Percentiles rank a stretch among this genome's conserved stretches.
phyloP scores from a whole-genome alignment of 2,329 filamentous ascomycete species.

The Nectriaceae sp. region DNA sequence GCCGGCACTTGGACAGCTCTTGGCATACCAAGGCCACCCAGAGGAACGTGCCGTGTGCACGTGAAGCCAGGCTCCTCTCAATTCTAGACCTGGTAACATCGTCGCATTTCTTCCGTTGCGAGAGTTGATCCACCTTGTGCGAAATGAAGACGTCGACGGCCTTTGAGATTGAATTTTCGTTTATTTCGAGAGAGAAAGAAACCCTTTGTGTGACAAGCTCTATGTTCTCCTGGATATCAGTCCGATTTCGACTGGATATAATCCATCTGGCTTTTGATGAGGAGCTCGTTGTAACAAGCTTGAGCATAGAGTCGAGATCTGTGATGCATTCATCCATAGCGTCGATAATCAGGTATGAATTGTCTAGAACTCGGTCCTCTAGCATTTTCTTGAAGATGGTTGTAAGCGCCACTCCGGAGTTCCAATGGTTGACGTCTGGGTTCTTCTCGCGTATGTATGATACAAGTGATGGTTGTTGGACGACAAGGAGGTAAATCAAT shows the following conservation, averaged over 20 bases:
- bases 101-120: conserved; percentile 15
- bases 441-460: conserved; percentile 40
- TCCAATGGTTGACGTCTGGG: no score
- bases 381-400: conserved; percentile 43
- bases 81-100: conserved; percentile 4
- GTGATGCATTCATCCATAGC: conserved; percentile 47
- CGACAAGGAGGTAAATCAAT: conserved; percentile 42
- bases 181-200: conserved; percentile 43
- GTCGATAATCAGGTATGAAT: conserved; percentile 42
- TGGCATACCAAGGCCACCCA: conserved; percentile 26
- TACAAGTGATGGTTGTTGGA: conserved; percentile 34
- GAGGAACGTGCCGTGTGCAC: conserved; percentile 38
- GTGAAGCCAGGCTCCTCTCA: conserved; percentile 20
- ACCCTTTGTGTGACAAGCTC: conserved; percentile 20
- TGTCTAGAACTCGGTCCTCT: conserved; percentile 13
- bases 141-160: conserved; percentile 42
- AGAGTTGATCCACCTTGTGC: conserved; percentile 33
- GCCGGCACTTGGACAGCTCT: conserved; percentile 12
- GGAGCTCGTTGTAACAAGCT: conserved; percentile 16
- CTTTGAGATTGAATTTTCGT: conserved; percentile 32
- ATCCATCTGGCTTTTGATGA: conserved; percentile 41
- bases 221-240: conserved; percentile 31
- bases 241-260: conserved; percentile 46
- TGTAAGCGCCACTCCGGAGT: conserved; percentile 34
- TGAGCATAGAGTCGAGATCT: conserved; percentile 34